Evolutionary conservation across 768 basidiomycete species (phyloP), one percentile per base, ranked within the genome.

Genomic region (Leccinum aurantiacum): DNA sequence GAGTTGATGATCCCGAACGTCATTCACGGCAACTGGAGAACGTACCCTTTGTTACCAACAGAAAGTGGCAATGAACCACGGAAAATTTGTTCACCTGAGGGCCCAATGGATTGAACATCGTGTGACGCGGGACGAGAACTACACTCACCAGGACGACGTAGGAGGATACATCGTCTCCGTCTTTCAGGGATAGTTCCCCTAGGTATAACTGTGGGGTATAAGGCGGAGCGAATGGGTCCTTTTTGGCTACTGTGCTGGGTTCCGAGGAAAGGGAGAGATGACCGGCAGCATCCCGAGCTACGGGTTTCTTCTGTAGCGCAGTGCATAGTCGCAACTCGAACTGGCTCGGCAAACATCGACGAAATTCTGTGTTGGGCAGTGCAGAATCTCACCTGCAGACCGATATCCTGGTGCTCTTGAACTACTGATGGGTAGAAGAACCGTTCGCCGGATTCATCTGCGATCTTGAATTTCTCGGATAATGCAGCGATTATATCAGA

Each of bases 241-340:
- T 68, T 47, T 77, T 78, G 47, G 68, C 60, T 11, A 63, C 53
- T 3, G 29, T 6, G 29, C 59, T 60, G n/a, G 69, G 49, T 48
- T 72, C 69, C 46, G 62, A 74, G 63, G 57, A 57, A 65, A 57
- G 61, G 54, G 58, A 67, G 62, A 60, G 70, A 22, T 73, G 71
- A 56, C 77, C 78, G 54, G 79, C 74, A 47, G 78, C 79, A 35
- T 79, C 79, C 29, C 79, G 79, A n/a, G 78, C 76, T 27, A 69
- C 68, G 3, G 86, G 84, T 72, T 97, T 98, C 67, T 91, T 82
- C 66, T 89, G 87, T 46, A 98, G 77, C 0, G 93, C 90, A 13
- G 93, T 90, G 65, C 94, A 97, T 44, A 91, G 74, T 61, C 90
- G 82, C 59, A 98, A 84, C 75, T 96, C 84, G 72, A 91, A 97